These are phyloP conservation scores for Diaporthe sp. DNA, from an alignment of 2,329 filamentous ascomycete genomes.

Conservation along the genomic window DNA sequence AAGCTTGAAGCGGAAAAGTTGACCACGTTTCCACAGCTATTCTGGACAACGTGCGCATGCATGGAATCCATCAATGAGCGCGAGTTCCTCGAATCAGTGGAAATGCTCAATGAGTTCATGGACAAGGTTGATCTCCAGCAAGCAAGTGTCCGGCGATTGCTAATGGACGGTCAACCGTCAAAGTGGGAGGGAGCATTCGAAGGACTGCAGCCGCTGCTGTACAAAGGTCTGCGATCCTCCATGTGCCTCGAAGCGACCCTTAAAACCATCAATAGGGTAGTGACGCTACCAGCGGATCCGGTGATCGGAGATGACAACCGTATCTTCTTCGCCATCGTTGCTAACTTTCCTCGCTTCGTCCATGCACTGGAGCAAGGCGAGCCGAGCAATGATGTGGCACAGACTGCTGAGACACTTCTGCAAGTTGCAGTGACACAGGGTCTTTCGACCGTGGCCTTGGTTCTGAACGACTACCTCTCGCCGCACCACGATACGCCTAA, in stretches of 20 bases:
- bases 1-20: slow-evolving; percentile 84
- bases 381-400: slow-evolving; percentile 65
- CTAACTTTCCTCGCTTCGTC: slow-evolving; percentile 90
- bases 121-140: slow-evolving; percentile 85
- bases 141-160: slow-evolving; percentile 72
- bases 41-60: slow-evolving; percentile 98
- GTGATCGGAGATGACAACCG: slow-evolving; percentile 86
- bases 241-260: slow-evolving; percentile 83
- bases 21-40: slow-evolving; percentile 91
- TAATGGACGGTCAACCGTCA: slow-evolving; percentile 82
- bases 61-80: slow-evolving; percentile 96
- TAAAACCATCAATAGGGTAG: slow-evolving; percentile 80
- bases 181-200: slow-evolving; percentile 93
- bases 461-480: slow-evolving; percentile 76
- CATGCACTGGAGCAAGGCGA: slow-evolving; percentile 77
- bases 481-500: slow-evolving; percentile 73
- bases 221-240: slow-evolving; percentile 92
- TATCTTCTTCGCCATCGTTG: slow-evolving; percentile 85
- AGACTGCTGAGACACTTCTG: slow-evolving; percentile 76
- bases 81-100: slow-evolving; percentile 90
- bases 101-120: slow-evolving; percentile 90
- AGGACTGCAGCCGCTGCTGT: slow-evolving; percentile 85
- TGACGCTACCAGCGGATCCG: slow-evolving; percentile 80
- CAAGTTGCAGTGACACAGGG: slow-evolving; percentile 79
- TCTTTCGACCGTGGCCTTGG: slow-evolving; percentile 72